Base-by-base conservation (phyloP, 306 rosid genomes). In the Pyrus bretschneideri region DNA sequence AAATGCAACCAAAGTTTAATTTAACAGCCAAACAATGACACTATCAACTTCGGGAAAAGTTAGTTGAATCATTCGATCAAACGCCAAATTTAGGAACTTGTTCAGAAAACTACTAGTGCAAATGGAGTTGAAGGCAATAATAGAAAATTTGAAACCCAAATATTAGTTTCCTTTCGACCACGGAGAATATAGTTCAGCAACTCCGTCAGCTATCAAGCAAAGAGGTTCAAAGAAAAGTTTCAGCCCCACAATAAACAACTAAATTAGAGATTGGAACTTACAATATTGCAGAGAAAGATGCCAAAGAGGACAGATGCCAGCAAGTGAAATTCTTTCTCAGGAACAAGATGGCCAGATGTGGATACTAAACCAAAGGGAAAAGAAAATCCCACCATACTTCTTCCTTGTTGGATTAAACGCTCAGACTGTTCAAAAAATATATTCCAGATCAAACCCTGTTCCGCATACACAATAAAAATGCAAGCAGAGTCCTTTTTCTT, bases 221-320 rank as follows among this genome's bases (percentile, higher is more conserved):
- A 42, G 40, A 5, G 27, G 69, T 14, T 60, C n/a, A 25, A 73
- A 73, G 68, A 59, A 22, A 9, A 66, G 1, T 17, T 73, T 40
- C 4, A 13, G 42, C 17, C 45, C 52, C 23, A 35, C 54, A 57
- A 51, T 23, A 58, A 57, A 35, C 67, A 23, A 73, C 42, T 19
- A 59, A 15, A 38, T 60, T 4, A 33, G n/a, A 70, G 63, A 73
- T 42, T 60, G 40, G 61, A 22, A 86, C 98, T 93, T 80, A 93
- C 98, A 87, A 89, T 64, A 72, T 71, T 73, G 88, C 96, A 87
- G 82, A 83, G 78, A 80, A 89, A 8, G 76, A 91, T 82, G 78
- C 98, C 98, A 22, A 88, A 30, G 42, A 87, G 61, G 29, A 85
- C 83, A 62, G 90, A 87, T 4, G 73, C 88, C 83, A 88, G 76